Conservation (phyloP, 2,329 filamentous ascomycete genomes). For the Ceratocystis cacaofunesta region DNA sequence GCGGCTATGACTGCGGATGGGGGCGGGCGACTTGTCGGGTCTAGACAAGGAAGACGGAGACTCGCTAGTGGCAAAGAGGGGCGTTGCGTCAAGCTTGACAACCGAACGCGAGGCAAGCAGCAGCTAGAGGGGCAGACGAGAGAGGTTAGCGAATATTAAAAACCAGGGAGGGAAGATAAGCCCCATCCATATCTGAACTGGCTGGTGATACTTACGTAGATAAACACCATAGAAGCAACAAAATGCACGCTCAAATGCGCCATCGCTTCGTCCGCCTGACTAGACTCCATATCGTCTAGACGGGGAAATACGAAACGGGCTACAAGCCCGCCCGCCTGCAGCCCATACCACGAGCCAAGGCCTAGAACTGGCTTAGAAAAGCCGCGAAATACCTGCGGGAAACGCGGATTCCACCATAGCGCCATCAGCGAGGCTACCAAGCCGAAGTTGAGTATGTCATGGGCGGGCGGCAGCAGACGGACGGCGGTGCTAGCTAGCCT, state of each 20-base stretch:
- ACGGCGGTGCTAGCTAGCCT: constrained; percentile 20
- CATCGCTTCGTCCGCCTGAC: constrained; percentile 26
- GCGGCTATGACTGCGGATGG: neutral
- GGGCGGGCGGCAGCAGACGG: constrained; percentile 28
- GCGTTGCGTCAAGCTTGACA: constrained; percentile 38
- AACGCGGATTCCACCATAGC: constrained; percentile 55
- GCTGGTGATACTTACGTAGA: constrained; percentile 33
- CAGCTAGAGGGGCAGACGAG: neutral
- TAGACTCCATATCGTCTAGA: constrained; percentile 28
- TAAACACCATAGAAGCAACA: constrained; percentile 37
- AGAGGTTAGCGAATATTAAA: neutral
- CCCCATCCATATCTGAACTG: no score
- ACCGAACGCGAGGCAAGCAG: constrained; percentile 3
- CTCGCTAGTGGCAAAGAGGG: constrained; percentile 30
- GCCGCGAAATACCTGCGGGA: constrained; percentile 44
- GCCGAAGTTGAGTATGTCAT: constrained; percentile 32
- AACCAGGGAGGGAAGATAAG: neutral
- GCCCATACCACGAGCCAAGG: constrained; percentile 48
- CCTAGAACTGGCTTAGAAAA: constrained; percentile 46
- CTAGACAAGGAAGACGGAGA: constrained; percentile 4
- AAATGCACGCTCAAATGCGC: constrained; percentile 38
- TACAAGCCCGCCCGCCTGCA: constrained; percentile 45
- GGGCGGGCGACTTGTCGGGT: neutral
- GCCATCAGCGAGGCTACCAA: constrained; percentile 36
- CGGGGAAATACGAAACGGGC: constrained; percentile 38